Base-by-base conservation (phyloP, 805 yeast species). In the Lipomyces lipofer region DNA sequence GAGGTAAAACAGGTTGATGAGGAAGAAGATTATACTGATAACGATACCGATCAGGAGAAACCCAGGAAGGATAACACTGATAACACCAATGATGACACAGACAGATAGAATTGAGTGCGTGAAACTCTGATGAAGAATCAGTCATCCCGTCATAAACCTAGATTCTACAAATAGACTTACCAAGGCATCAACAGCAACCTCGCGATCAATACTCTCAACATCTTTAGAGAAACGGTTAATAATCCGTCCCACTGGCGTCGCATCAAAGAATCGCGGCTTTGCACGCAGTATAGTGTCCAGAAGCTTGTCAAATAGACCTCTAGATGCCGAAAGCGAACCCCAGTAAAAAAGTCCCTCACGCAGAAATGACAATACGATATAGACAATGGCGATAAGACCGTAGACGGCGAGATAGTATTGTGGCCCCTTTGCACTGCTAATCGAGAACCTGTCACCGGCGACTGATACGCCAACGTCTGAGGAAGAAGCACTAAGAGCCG, bases 141-240 rank as follows among this genome's bases (percentile, higher is more conserved):
- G n/a, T n/a, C n/a, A n/a, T n/a, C 17, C 9, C n/a, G n/a, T n/a
- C n/a, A n/a, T n/a, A 10, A 10, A 38, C 17, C 10, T 38, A 17
- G n/a, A n/a, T n/a, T n/a, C n/a, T n/a, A n/a, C n/a, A n/a, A n/a
- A n/a, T n/a, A 85, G 73, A n/a, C 86, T 81, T 64, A 86, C 88
- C 66, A 86, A 88, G 32, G 89, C 84, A 67, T 78, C 81, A 12
- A 92, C 87, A 7, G 90, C 83, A 61, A 92, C 76, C 63, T 92
- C 97, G 73, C 94, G 97, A 72, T 92, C 99, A 59, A 92, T 82
- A 13, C 94, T 82, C 71, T 92, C 97, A 59, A 94, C 82, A 75
- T 92, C 99, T 69, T 89, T 91, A 8, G 97, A 88, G 68, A 94
- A 92, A 68, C 99, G 80, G 71, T 92, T 94, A 90, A 94, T 89